Base-by-base conservation (phyloP, 1,284 basidiomycete species). In the Naganishia sp. region DNA sequence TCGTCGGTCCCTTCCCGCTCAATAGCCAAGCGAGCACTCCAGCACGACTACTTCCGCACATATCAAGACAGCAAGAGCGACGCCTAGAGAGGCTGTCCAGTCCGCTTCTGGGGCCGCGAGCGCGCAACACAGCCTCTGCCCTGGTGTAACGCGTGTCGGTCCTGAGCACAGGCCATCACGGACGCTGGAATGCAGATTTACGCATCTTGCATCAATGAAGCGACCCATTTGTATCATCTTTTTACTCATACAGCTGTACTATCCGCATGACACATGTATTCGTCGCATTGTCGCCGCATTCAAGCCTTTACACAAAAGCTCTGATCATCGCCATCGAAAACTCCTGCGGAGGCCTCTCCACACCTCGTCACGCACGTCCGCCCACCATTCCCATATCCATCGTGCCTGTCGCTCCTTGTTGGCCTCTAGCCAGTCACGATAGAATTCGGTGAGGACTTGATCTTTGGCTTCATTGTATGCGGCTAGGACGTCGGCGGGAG, bases 1-100 rank as follows among this genome's bases (percentile, higher is more conserved):
- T 57, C 52, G 43, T 60, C 45, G 57, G 69, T 68, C 56, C 18
- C 69, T 61, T 68, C 57, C 47, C 49, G 42, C 2, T 25, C 23
- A 66, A 2, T 69, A 90, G 92, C 92, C 51, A 95, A 94, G 83
- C 88, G 90, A 66, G 89, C 92, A 6, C 83, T 95, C 41, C 77
- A 83, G 58, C 92, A 94, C 76, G 87, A 90, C 1, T 96, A 92
- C 82, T 91, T 94, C 72, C 81, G 81, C 31, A 85, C 84, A 72
- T 86, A 65, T 35, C 52, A 50, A 50, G 58, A 61, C 32, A 51
- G 39, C 58, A 61, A 61, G 58, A 43, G 35, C 21, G 58, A 61
- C 11, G 47, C 58, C 58, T 61, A 61, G 47, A 61, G 23, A 45
- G 42, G 28, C 1, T 28, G 28, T 28, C 5, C 28, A 28, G 28